phyloP scores from a whole-genome alignment of 176 grass and related monocot species.

The Eleusine coracana region DNA sequence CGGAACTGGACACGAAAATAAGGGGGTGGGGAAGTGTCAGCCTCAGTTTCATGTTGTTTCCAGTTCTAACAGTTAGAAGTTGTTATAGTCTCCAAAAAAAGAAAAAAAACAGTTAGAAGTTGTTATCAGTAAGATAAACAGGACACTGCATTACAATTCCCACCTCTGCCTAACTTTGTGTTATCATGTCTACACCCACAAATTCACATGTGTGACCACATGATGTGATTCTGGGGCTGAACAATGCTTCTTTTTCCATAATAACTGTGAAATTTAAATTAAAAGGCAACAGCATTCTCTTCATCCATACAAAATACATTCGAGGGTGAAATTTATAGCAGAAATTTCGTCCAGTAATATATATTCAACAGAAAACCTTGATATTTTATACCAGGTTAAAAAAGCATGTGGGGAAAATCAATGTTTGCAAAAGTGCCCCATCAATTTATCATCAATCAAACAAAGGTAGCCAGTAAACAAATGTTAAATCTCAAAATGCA shows the following conservation, averaged over 20 bases:
- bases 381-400: slow-evolving; percentile 28
- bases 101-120: no score
- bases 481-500: background rate
- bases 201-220: background rate
- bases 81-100: no score
- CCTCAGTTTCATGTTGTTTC: background rate
- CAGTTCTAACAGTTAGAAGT: background rate
- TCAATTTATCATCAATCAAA: slow-evolving; percentile 33
- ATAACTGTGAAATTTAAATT: background rate
- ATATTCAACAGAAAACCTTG: slow-evolving; percentile 9
- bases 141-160: background rate
- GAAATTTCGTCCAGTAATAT: background rate
- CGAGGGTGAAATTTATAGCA: background rate
- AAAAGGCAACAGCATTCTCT: background rate
- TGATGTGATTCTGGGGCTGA: background rate
- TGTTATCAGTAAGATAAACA: background rate
- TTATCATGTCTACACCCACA: background rate
- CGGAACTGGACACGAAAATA: slow-evolving; percentile 45
- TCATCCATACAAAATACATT: slow-evolving; percentile 17
- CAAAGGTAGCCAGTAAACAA: slow-evolving; percentile 19
- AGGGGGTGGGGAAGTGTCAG: background rate
- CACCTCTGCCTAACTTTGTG: background rate
- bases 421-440: slow-evolving; percentile 22
- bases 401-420: slow-evolving; percentile 24
- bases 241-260: background rate